phyloP scores from a whole-genome alignment of 2,329 filamentous ascomycete genomes.

The Stenocarpella maydis region DNA sequence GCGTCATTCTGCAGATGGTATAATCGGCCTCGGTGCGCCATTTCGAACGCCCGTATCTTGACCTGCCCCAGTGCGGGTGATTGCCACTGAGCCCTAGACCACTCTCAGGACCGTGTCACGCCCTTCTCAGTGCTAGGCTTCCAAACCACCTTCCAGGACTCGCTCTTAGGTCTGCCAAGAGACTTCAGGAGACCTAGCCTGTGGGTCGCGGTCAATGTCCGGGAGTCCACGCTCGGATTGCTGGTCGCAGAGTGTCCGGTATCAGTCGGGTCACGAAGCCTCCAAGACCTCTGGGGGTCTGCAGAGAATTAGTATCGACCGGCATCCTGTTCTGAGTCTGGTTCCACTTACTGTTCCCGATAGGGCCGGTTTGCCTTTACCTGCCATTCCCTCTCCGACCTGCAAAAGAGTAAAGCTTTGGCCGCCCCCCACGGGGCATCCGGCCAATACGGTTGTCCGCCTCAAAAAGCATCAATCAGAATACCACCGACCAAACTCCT shows the following conservation, averaged over 20 bases:
- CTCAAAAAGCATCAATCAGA: constrained; percentile 32
- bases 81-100: constrained; percentile 76
- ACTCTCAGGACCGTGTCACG: constrained; percentile 73
- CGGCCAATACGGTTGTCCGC: background rate
- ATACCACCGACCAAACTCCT: constrained; percentile 67
- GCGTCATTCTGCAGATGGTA: constrained; percentile 82
- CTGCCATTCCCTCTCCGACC: constrained; percentile 56
- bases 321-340: background rate
- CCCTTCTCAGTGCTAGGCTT: constrained; percentile 74
- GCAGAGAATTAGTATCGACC: constrained; percentile 9
- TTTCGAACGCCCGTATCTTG: constrained; percentile 82
- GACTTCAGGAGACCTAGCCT: constrained; percentile 76
- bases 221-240: constrained; percentile 25
- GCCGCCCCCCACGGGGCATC: background rate
- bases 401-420: background rate
- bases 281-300: constrained; percentile 50
- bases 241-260: constrained; percentile 56
- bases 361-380: constrained; percentile 84
- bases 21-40: constrained; percentile 77
- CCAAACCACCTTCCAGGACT: constrained; percentile 75
- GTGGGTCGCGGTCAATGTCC: constrained; percentile 9
- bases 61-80: constrained; percentile 85
- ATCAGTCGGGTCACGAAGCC: constrained; percentile 57
- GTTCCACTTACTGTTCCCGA: constrained; percentile 75
- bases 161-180: constrained; percentile 79